Evolutionary conservation across 2,329 filamentous ascomycete species (phyloP).

Genomic region (Orbilia oligospora): DNA sequence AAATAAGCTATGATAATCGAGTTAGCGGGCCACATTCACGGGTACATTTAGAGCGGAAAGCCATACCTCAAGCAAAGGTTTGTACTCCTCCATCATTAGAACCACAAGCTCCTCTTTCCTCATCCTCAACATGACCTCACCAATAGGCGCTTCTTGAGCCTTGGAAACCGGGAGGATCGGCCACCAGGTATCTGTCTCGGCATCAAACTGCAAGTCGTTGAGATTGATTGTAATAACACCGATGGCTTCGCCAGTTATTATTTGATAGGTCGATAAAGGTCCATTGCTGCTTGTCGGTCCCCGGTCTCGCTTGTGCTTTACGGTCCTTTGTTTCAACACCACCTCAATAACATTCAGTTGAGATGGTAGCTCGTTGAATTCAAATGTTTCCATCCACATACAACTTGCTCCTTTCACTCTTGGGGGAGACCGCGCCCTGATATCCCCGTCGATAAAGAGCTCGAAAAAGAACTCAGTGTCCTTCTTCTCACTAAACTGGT

Average conservation of each 20-base stretch:
- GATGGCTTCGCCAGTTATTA: slow-evolving; percentile 62
- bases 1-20: slow-evolving; percentile 73
- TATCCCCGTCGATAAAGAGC: slow-evolving; percentile 83
- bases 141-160: slow-evolving; percentile 74
- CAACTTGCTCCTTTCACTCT: slow-evolving; percentile 80
- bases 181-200: slow-evolving; percentile 77
- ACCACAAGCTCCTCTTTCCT: slow-evolving; percentile 84
- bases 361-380: slow-evolving; percentile 81
- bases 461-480: slow-evolving; percentile 83
- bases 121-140: slow-evolving; percentile 76
- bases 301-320: slow-evolving; percentile 66
- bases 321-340: slow-evolving; percentile 76
- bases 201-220: slow-evolving; percentile 75
- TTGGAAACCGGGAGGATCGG: slow-evolving; percentile 71
- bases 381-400: slow-evolving; percentile 86
- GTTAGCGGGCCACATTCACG: slow-evolving; percentile 52
- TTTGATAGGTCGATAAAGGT: slow-evolving; percentile 56
- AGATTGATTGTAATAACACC: slow-evolving; percentile 84
- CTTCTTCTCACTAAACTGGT: slow-evolving; percentile 69
- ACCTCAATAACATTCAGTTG: slow-evolving; percentile 79
- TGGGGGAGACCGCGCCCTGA: slow-evolving; percentile 80
- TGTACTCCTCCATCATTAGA: slow-evolving; percentile 86
- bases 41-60: not conserved
- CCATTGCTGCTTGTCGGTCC: slow-evolving; percentile 62
- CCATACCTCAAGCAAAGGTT: slow-evolving; percentile 77